Percentiles rank a stretch among this genome's conserved stretches.
Evolutionary conservation across 768 basidiomycete genomes (phyloP).

Genomic region (Pluteus cervinus): DNA sequence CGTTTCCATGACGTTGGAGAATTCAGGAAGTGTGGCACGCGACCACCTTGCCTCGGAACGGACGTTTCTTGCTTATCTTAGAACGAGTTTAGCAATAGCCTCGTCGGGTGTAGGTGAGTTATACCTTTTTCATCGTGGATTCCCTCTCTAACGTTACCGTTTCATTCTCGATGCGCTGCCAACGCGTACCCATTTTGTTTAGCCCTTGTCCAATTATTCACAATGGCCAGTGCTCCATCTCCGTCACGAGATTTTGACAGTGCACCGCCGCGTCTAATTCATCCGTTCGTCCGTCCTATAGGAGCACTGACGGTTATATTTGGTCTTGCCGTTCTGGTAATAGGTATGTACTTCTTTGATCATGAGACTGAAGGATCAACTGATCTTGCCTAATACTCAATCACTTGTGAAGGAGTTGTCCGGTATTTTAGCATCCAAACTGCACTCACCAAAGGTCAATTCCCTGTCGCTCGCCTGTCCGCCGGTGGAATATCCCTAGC

Average conservation of each 20-base stretch:
- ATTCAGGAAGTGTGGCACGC: constrained; percentile 56
- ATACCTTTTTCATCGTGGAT: constrained; percentile 3
- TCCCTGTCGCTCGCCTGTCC: constrained; percentile 47
- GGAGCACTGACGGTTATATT: constrained; percentile 43
- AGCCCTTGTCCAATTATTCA: constrained; percentile 56
- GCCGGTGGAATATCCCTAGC: constrained; percentile 32
- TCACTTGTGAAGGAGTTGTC: constrained; percentile 28
- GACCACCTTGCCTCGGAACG: constrained; percentile 62
- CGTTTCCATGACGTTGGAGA: constrained; percentile 36
- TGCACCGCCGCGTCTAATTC: constrained; percentile 13
- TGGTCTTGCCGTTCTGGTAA: constrained; percentile 38
- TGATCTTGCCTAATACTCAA: constrained; percentile 3
- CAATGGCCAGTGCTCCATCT: constrained; percentile 21
- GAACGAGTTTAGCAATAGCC: constrained; percentile 57
- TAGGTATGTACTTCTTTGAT: constrained; percentile 33
- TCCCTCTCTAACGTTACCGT: not conserved
- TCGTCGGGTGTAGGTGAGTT: constrained; percentile 54
- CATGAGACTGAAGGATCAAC: not conserved
- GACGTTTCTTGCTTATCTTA: constrained; percentile 57
- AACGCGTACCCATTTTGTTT: not conserved
- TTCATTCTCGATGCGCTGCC: not conserved
- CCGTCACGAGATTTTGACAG: constrained; percentile 1
- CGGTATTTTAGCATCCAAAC: constrained; percentile 52
- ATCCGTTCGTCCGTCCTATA: constrained; percentile 40
- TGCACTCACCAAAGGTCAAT: constrained; percentile 42